Base-by-base conservation (phyloP, 257 asterid genomes). In the Ilex aquifolium region DNA sequence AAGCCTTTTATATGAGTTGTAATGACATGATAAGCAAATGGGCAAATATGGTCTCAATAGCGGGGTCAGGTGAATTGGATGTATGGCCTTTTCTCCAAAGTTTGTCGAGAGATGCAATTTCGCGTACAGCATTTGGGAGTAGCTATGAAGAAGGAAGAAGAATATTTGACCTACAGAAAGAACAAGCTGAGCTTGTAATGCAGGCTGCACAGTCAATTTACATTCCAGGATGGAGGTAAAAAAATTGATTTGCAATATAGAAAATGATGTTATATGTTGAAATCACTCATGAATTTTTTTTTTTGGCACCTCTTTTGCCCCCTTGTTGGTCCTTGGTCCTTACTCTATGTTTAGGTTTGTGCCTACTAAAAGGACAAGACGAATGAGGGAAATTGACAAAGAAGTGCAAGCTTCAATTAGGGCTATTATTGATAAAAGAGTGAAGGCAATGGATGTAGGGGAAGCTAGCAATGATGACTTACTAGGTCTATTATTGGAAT, bases 91-190 rank as follows among this genome's bases (percentile, higher is more conserved):
- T 69, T 54, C 60, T 84, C 6, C 79, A 79, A 56, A 61, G 51
- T 3, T 13, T 84, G 31, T 44, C 79, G 0, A 55, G 82, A 36
- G 84, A 84, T 49, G 83, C 78, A 2, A 77, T 84, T 44, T 82
- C 86, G 12, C 71, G 88, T 8, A 79, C 92, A 16, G 81, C 87
- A 8, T 85, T 85, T 36, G 93, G 93, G 2, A 85, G 88, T 65
- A 79, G 71, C 68, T 77, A 77, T 14, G 57, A 77, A 69, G 71
- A 85, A 73, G 92, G 88, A 5, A 66, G 65, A 63, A 71, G 16
- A 53, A 68, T 85, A 3, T 82, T 82, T 42, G 77, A 67, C 44
- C 82, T 72, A n/a, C 86, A 77, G 46, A 59, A 51, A 13, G 90
- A 85, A 59, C 87, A 69, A 10, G 63, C 61, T 1, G 48, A 52